A percentile compares a stretch with the other conserved stretches of the same genome.
These are phyloP conservation scores for Juncus effusus DNA, from an alignment of 176 grass and related monocot species.

Conservation along the genomic window DNA sequence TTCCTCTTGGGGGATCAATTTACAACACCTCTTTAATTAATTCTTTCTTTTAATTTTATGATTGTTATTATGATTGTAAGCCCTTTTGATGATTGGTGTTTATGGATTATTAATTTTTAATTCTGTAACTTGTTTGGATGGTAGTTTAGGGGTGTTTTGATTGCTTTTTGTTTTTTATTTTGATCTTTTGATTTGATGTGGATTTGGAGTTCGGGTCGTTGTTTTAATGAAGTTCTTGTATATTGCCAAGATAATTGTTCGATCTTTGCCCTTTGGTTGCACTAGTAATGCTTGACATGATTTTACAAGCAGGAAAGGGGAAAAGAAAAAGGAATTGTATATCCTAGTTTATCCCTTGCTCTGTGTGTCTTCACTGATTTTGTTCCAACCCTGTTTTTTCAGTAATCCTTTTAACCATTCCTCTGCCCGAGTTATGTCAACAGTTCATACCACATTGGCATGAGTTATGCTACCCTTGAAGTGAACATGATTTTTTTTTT, in stretches of 20 bases:
- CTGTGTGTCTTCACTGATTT: too few species aligned
- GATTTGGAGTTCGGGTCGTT: background rate
- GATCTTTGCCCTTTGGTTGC: background rate
- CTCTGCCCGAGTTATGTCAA: too few species aligned
- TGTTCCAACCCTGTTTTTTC: too few species aligned
- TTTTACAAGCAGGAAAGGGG: too few species aligned
- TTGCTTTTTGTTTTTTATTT: conserved; percentile 28
- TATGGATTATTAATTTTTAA: conserved; percentile 30
- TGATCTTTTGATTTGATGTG: conserved; percentile 26
- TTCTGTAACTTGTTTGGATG: conserved; percentile 35
- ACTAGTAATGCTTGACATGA: too few species aligned
- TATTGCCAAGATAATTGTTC: conserved; percentile 4
- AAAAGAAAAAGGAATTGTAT: too few species aligned
- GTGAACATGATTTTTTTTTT: too few species aligned
- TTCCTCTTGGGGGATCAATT: conserved; percentile 78
- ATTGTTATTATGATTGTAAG: conserved; percentile 32
- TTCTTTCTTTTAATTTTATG: background rate
- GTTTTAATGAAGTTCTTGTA: conserved; percentile 3
- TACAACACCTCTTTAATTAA: conserved; percentile 73
- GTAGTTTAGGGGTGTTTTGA: conserved; percentile 10
- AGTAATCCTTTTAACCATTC: too few species aligned
- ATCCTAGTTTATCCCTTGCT: too few species aligned
- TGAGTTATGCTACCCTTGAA: too few species aligned
- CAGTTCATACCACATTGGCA: too few species aligned
- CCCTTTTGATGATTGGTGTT: conserved; percentile 49